Base-by-base conservation (phyloP, 2,329 filamentous ascomycete genomes). In the Aspergillus proliferans region DNA sequence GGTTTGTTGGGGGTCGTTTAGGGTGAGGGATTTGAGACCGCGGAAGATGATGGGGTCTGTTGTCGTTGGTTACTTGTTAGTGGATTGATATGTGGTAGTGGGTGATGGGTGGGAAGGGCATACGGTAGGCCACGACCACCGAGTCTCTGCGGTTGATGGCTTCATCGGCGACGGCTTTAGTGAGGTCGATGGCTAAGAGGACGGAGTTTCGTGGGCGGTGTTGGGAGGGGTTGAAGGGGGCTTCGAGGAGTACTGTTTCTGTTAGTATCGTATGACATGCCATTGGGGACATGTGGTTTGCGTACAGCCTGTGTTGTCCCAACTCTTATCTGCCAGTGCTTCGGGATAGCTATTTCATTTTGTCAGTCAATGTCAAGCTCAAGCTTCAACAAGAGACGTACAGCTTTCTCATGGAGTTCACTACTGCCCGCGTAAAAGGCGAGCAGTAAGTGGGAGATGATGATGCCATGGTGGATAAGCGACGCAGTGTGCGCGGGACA, bases 31-130 rank as follows among this genome's bases (percentile, higher is more conserved):
- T 72, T 96, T 98, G 58, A 98, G 78, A 47, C 87, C 87, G 44
- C 87, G 84, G 76, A 98, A 98, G 65, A 98, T 97, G 66, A 97
- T 93, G 19, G 93, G 93, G 71, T 98, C 88, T 94, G 59, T 5
- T 7, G 19, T 47, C 14, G 44, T 47, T n/a, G 51, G 42, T 41
- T 15, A 33, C 6, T n/a, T 15, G 24, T 48, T 15, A 34, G 38
- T 19, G 8, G 21, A 7, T 4, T 19, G 18, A 24, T 33, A 43
- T 24, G 39, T n/a, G 18, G 18, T 43, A 10, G 18, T 3, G 8
- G 21, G 8, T 6, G 8, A 9, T 33, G 36, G 19, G 18, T 46
- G 39, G 28, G n/a, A 21, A 18, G 54, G 28, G 67, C 77, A 61
- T 72, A 94, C 89, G 93, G 69, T 98, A 98, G 62, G 89, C 86